Base-by-base conservation (phyloP, 2,329 filamentous ascomycete species). In the Diaporthe ilicicola region DNA sequence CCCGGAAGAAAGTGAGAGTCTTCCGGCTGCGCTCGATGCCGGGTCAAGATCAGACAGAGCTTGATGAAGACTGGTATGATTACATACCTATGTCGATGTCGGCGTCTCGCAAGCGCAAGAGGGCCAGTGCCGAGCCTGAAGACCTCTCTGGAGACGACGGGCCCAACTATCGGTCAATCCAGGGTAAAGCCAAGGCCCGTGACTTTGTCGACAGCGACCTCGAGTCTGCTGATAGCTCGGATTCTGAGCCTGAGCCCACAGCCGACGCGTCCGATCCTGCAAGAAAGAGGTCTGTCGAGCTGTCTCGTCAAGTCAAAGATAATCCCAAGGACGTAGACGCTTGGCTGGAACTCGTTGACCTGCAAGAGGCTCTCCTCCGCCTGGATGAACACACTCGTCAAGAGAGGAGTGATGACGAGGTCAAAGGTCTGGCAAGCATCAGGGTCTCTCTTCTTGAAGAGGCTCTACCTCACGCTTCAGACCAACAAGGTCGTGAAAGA, bases 391-490 rank as follows among this genome's bases (percentile, higher is more conserved):
- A 80, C 53, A 78, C 77, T 72, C 83, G 82, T 76, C 84, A 81
- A 48, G 79, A 77, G 37, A 82, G 85, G 29, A 90, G 89, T 0
- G 82, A 84, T 34, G 88, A 90, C 3, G 92, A 96, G 76, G 83
- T 84, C 64, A 87, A 87, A 73, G 92, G 92, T 73, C 89, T 93
- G 68, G 91, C 94, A 4, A 92, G 96, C 74, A 90, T 97, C 69
- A 95, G 94, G 74, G 82, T 97, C 2, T 90, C 92, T 2, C 89
- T 97, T 72, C 93, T 95, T 72, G 90, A 95, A 74, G 91, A 94
- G 72, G 95, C 95, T 0, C 79, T 97, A 9, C 82, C 84, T 13
- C 88, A 91, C 55, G 84, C 89, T 7, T 74, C 75, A 4, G 78
- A 79, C 0, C 80, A 83, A 0, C 75, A 82, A 44, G 85, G 87